Evolutionary conservation across 2,329 filamentous ascomycete species (phyloP), one percentile per base, ranked within the genome.

Genomic region (Escovopsis sp.): DNA sequence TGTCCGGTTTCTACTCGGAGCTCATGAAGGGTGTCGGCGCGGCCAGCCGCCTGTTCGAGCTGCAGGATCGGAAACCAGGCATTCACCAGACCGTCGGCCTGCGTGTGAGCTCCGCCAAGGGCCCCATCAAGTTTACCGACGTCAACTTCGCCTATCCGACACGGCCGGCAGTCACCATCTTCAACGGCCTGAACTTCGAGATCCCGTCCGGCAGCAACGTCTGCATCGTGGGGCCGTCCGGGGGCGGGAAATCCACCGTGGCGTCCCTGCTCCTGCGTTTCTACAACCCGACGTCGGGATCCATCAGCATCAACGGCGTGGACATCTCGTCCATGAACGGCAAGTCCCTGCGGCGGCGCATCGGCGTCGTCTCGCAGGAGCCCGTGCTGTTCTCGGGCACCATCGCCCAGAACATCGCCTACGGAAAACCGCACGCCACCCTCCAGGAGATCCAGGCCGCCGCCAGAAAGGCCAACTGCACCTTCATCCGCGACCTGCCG

Each of bases 1-100:
- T 98, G 2, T 94, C 87, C 4, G 86, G 84, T 43, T 98, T 98
- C 64, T 98, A 95, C 62, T 94, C 88, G 0, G 91, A 98, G 58
- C 71, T 98, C 47, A 98, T 98, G 91, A 98, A 98, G 62, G 93
- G 93, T 35, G 89, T 94, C 4, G 91, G 93, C 53, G 91, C 91
- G 35, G 91, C 91, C n/a, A 94, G 83, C 54, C 82, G 91, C 45
- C 70, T 98, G 1, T 98, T 98, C 55, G 91, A 98, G 57, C 73
- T 98, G 6, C 88, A 96, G 58, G 91, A 98, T 59, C 80, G 91
- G 47, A 70, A 84, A 44, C 84, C 88, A 0, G 81, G 79, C 2
- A 93, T 96, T 46, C 81, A 81, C n/a, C 78, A 88, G 15, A 98
- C 93, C 0, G 78, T 81, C 40, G 91, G 91, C 48, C 57, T 70